A percentile compares a stretch with the other conserved stretches of the same genome.
Conservation (phyloP, 2,329 filamentous ascomycete species). For the Trichophaea hybrida region DNA sequence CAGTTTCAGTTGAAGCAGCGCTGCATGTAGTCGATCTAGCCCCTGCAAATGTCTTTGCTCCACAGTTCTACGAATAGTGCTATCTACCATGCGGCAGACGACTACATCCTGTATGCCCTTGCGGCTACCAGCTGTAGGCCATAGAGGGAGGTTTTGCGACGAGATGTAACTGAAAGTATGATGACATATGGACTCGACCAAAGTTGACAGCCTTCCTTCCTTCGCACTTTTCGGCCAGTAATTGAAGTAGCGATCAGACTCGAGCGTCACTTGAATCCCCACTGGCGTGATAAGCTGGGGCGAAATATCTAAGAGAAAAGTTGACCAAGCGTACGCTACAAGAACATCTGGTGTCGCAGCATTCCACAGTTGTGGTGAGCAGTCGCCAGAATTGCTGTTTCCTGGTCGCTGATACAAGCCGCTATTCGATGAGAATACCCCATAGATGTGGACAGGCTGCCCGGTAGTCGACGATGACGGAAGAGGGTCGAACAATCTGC, state of each 20-base stretch:
- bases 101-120: neutral
- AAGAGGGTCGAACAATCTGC: neutral
- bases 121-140: neutral
- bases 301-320: neutral
- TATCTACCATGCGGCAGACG: neutral
- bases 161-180: neutral
- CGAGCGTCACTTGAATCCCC: neutral
- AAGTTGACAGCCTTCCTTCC: neutral
- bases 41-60: neutral
- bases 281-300: neutral
- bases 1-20: neutral
- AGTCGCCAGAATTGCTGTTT: neutral
- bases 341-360: neutral
- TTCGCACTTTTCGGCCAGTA: neutral
- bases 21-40: neutral
- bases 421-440: neutral
- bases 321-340: neutral
- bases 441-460: neutral
- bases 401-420: neutral
- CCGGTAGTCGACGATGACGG: neutral
- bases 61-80: neutral
- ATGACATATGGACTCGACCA: neutral
- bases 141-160: neutral
- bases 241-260: neutral
- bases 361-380: neutral